These are phyloP conservation scores for Aspergillus biplanus DNA, from an alignment of 495 filamentous ascomycete genomes.

Conservation along the genomic window DNA sequence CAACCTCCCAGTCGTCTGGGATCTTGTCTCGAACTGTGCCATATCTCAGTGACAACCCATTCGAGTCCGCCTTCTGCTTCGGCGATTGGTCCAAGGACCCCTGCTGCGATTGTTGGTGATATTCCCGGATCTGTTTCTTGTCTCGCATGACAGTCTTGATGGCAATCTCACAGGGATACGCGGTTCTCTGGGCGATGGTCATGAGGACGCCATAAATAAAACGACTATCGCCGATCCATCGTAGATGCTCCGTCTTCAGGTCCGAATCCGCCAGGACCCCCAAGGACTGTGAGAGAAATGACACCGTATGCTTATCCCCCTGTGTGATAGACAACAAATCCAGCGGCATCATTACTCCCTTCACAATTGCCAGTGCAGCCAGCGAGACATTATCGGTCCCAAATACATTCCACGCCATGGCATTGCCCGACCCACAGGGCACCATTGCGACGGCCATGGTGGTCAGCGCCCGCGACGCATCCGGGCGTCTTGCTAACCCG, in stretches of 20 bases:
- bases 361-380: conserved; percentile 80
- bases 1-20: conserved; percentile 26
- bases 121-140: too few species aligned
- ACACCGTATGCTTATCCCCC: conserved; percentile 68
- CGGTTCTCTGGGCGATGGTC: conserved; percentile 64
- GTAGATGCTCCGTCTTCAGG: conserved; percentile 82
- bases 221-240: conserved; percentile 86
- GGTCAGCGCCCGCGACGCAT: conserved; percentile 73
- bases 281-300: conserved; percentile 88
- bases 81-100: too few species aligned
- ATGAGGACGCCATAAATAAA: conserved; percentile 82
- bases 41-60: too few species aligned
- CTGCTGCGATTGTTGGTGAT: too few species aligned
- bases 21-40: conserved; percentile 14
- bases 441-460: conserved; percentile 82
- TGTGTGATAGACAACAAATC: conserved; percentile 91
- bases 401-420: conserved; percentile 86
- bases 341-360: conserved; percentile 77
- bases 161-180: conserved; percentile 82
- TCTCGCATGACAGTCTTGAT: too few species aligned
- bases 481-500: conserved; percentile 73
- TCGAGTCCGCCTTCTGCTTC: too few species aligned
- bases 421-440: conserved; percentile 92
- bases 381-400: conserved; percentile 77
- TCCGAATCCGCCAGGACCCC: conserved; percentile 91